phyloP scores from a whole-genome alignment of 2,329 filamentous ascomycete genomes.

The Fulvia fulva region DNA sequence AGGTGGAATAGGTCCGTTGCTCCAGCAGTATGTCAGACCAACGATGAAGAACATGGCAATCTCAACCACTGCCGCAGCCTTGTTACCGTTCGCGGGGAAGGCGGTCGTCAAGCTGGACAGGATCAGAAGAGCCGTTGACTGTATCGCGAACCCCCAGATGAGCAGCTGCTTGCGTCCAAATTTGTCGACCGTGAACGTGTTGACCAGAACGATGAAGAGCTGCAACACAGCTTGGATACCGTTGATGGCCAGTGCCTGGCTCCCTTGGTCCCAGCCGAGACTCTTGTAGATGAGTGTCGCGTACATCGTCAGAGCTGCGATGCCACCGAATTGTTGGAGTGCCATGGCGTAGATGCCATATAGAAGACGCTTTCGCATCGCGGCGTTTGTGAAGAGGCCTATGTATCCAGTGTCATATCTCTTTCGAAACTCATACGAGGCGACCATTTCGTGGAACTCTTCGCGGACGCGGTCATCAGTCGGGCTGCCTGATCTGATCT shows the following conservation, averaged over 20 bases:
- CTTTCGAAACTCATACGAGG: slow-evolving; percentile 35
- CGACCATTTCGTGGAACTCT: slow-evolving; percentile 39
- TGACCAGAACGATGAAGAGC: slow-evolving; percentile 39
- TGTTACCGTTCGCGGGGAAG: slow-evolving; percentile 38
- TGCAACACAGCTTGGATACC: slow-evolving; percentile 39
- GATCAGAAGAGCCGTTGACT: slow-evolving; percentile 36
- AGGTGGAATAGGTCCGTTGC: slow-evolving; percentile 39
- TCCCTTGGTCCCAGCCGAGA: slow-evolving; percentile 37
- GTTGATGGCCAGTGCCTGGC: slow-evolving; percentile 38
- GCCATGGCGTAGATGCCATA: slow-evolving; percentile 36
- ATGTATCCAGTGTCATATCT: slow-evolving; percentile 33
- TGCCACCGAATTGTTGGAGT: slow-evolving; percentile 25
- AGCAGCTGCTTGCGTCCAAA: slow-evolving; percentile 36
- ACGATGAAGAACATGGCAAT: slow-evolving; percentile 44
- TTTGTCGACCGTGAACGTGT: slow-evolving; percentile 39
- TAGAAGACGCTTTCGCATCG: slow-evolving; percentile 36
- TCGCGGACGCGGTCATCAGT: slow-evolving; percentile 31
- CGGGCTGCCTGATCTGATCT: slow-evolving; percentile 33
- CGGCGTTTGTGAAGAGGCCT: slow-evolving; percentile 32
- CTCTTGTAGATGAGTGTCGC: slow-evolving; percentile 39
- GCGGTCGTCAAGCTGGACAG: slow-evolving; percentile 38
- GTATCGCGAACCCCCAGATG: slow-evolving; percentile 37
- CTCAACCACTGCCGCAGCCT: slow-evolving; percentile 38
- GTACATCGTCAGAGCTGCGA: slow-evolving; percentile 36
- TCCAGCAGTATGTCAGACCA: slow-evolving; percentile 42